Percentiles rank a stretch among this genome's conserved stretches.
These are phyloP conservation scores for Triticum monococcum DNA, from an alignment of 176 grass and related monocot species.

Conservation along the genomic window DNA sequence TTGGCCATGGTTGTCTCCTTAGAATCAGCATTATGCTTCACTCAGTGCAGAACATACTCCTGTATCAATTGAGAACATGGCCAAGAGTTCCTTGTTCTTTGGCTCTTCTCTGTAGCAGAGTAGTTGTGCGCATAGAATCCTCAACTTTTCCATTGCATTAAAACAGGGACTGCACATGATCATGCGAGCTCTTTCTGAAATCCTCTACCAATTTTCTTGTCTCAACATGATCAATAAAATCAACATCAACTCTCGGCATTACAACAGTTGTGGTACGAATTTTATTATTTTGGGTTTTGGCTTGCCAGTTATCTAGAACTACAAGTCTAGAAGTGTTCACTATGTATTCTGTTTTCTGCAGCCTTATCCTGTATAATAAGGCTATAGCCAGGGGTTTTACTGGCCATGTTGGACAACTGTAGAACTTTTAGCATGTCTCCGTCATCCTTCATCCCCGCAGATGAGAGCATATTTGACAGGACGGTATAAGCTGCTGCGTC, in stretches of 20 bases:
- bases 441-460: constrained; percentile 50
- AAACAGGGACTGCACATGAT: neutral
- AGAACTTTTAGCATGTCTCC: constrained; percentile 37
- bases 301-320: neutral
- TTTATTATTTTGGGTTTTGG: neutral
- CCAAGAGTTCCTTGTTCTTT: neutral
- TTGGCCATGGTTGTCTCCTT: neutral
- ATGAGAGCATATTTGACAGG: constrained; percentile 54
- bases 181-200: neutral
- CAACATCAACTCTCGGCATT: constrained; percentile 1
- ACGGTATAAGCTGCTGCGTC: constrained; percentile 52
- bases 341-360: constrained; percentile 13
- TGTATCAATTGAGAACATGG: neutral
- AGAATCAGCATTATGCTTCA: neutral
- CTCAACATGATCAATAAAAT: neutral
- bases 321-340: neutral
- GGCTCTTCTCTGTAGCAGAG: neutral
- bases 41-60: neutral
- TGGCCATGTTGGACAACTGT: constrained; percentile 43
- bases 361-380: constrained; percentile 43
- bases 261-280: neutral
- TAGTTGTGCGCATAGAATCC: constrained; percentile 10
- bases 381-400: constrained; percentile 61
- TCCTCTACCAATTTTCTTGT: neutral
- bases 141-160: neutral